A percentile compares a stretch with the other conserved stretches of the same genome.
Evolutionary conservation across 1,284 basidiomycete species (phyloP).

Genomic region (Naganishia liquefaciens): DNA sequence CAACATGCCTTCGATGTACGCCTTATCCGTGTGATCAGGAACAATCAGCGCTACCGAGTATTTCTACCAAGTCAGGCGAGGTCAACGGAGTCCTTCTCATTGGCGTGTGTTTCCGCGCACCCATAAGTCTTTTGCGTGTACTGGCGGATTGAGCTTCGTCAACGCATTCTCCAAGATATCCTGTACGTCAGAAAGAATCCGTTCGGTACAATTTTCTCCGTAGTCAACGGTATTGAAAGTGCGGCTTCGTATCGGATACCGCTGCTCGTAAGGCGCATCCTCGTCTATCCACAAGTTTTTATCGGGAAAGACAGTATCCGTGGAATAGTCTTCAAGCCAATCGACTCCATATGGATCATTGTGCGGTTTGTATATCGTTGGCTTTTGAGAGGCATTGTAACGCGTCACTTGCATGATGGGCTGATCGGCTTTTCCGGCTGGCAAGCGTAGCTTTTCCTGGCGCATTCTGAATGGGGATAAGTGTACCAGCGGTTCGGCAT

Average conservation of each 20-base stretch:
- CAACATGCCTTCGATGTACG: conserved; percentile 77
- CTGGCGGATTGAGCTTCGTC: conserved; percentile 58
- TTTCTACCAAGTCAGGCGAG: conserved; percentile 58
- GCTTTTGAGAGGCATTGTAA: conserved; percentile 61
- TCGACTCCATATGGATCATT: conserved; percentile 78
- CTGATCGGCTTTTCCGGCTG: conserved; percentile 70
- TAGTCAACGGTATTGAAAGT: conserved; percentile 81
- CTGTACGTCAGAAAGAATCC: conserved; percentile 75
- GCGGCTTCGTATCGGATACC: conserved; percentile 74
- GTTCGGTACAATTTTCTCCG: conserved; percentile 60
- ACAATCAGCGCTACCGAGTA: conserved; percentile 87
- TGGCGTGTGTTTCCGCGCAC: conserved; percentile 53
- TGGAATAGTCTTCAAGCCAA: conserved; percentile 64
- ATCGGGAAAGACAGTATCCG: conserved; percentile 64
- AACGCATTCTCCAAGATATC: conserved; percentile 66
- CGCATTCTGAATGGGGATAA: conserved; percentile 80
- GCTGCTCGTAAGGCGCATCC: conserved; percentile 65
- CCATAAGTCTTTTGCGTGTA: conserved; percentile 63
- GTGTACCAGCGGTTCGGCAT: conserved; percentile 61
- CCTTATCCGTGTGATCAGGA: conserved; percentile 85
- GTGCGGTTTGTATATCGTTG: conserved; percentile 58
- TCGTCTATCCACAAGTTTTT: conserved; percentile 74
- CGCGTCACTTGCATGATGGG: conserved; percentile 66
- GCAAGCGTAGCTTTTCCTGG: conserved; percentile 80
- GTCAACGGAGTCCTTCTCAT: conserved; percentile 1